These are phyloP conservation scores for Dujonia santamariae DNA, from an alignment of 1,139 yeast species.

Conservation along the genomic window DNA sequence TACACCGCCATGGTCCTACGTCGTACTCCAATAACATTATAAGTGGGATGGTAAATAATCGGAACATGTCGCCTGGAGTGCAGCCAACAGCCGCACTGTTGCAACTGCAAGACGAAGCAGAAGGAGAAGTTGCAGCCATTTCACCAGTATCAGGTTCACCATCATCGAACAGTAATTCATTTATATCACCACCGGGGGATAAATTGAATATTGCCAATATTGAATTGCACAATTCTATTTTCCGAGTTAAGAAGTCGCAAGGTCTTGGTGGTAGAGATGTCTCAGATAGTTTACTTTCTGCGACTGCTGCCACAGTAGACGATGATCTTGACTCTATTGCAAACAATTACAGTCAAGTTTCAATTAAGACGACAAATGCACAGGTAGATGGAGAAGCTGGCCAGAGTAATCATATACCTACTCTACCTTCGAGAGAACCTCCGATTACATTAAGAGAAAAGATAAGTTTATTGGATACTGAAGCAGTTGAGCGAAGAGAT, in stretches of 20 bases:
- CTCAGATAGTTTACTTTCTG: background rate
- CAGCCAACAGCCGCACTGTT: background rate
- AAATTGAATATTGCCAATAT: conserved; percentile 8
- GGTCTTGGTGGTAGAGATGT: background rate
- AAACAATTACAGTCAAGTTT: conserved; percentile 16
- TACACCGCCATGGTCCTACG: conserved; percentile 44
- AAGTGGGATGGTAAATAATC: conserved; percentile 23
- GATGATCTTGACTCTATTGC: conserved; percentile 6
- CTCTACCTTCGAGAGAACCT: conserved; percentile 13
- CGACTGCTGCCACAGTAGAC: background rate
- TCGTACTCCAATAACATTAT: conserved; percentile 34
- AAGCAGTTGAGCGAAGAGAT: too few relatives aligned
- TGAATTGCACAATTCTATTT: conserved; percentile 8
- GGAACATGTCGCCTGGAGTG: background rate
- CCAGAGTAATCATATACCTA: conserved; percentile 5
- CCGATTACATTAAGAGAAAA: conserved; percentile 30
- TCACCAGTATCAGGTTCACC: background rate
- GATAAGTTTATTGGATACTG: conserved; percentile 23
- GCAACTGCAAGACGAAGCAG: too few relatives aligned
- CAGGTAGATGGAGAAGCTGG: conserved; percentile 28
- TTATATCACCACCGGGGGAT: conserved; percentile 7
- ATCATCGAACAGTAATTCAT: background rate
- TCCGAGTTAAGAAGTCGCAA: conserved; percentile 4
- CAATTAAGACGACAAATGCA: conserved; percentile 31
- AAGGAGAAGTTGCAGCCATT: too few relatives aligned